Conservation (phyloP, 2,329 filamentous ascomycete species). For the Sporothrix schenckii region DNA sequence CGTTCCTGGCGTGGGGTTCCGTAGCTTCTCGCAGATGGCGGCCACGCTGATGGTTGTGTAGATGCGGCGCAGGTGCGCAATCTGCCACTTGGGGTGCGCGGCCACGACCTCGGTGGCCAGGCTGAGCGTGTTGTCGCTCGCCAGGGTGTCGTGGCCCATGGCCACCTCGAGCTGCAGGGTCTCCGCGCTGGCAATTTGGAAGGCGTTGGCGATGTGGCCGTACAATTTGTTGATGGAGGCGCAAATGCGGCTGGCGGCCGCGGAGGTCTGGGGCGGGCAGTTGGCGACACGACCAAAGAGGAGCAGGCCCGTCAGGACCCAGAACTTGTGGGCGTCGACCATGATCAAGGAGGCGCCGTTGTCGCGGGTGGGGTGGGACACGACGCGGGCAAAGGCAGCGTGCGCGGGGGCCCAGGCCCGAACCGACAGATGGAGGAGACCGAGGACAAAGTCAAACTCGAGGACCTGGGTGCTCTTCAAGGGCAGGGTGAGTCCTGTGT, state of each 20-base stretch:
- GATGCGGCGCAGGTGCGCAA: constrained; percentile 71
- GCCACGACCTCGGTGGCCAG: constrained; percentile 70
- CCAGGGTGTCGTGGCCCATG: constrained; percentile 57
- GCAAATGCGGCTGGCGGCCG: constrained; percentile 59
- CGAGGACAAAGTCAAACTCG: constrained; percentile 70
- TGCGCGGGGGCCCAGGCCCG: constrained; percentile 65
- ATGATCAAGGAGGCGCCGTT: constrained; percentile 72
- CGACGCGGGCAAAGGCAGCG: constrained; percentile 63
- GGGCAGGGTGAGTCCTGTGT: constrained; percentile 59
- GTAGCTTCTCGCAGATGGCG: constrained; percentile 56
- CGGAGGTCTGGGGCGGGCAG: constrained; percentile 59
- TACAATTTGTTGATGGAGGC: constrained; percentile 57
- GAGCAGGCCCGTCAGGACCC: constrained; percentile 76
- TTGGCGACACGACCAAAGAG: constrained; percentile 60
- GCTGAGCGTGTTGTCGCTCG: constrained; percentile 70
- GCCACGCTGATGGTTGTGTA: constrained; percentile 65
- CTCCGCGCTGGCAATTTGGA: constrained; percentile 58
- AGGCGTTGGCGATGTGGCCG: constrained; percentile 48
- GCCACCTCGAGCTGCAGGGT: constrained; percentile 67
- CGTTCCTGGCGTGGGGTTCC: constrained; percentile 40
- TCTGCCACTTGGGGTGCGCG: constrained; percentile 74
- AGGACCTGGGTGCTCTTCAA: constrained; percentile 60
- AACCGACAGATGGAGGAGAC: constrained; percentile 64
- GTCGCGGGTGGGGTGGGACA: constrained; percentile 68
- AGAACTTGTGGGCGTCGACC: constrained; percentile 90